Percentiles rank a stretch among this genome's conserved stretches.
These are phyloP conservation scores for Cladophialophora exuberans DNA, from an alignment of 2,329 filamentous ascomycete genomes.

Conservation along the genomic window DNA sequence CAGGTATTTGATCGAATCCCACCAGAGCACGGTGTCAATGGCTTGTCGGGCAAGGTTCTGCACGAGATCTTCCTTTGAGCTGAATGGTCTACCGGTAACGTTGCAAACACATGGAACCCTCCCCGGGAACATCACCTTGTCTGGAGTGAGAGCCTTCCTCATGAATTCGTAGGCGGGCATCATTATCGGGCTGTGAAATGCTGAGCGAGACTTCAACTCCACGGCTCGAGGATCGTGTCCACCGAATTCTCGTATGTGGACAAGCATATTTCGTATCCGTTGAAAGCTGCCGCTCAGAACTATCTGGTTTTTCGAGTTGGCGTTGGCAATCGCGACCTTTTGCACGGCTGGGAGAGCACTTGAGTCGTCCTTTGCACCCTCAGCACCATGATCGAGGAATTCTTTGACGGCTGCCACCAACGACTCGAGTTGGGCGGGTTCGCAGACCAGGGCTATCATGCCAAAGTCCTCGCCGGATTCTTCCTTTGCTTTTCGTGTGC, in stretches of 20 bases:
- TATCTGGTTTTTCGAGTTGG: constrained; percentile 96
- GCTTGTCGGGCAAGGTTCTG: constrained; percentile 79
- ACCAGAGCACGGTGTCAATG: constrained; percentile 93
- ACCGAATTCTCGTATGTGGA: constrained; percentile 84
- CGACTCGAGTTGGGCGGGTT: constrained; percentile 71
- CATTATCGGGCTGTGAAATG: constrained; percentile 73
- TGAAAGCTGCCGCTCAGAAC: constrained; percentile 87
- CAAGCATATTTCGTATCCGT: constrained; percentile 77
- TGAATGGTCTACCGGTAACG: constrained; percentile 78
- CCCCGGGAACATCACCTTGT: constrained; percentile 73
- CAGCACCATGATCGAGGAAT: constrained; percentile 71
- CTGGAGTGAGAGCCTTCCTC: constrained; percentile 66
- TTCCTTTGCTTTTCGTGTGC: constrained; percentile 67
- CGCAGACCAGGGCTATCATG: constrained; percentile 91
- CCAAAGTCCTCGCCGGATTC: constrained; percentile 80
- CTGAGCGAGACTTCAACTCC: constrained; percentile 63
- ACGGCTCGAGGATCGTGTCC: constrained; percentile 91
- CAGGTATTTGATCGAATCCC: constrained; percentile 87
- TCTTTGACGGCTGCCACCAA: constrained; percentile 76
- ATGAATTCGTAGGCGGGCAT: constrained; percentile 77
- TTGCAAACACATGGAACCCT: constrained; percentile 81
- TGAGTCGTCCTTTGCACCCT: constrained; percentile 70
- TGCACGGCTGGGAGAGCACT: constrained; percentile 73
- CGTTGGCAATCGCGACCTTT: constrained; percentile 88
- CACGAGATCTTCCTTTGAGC: constrained; percentile 72